phyloP scores from a whole-genome alignment of 2,329 filamentous ascomycete species.

The Pyrenophora graminea region DNA sequence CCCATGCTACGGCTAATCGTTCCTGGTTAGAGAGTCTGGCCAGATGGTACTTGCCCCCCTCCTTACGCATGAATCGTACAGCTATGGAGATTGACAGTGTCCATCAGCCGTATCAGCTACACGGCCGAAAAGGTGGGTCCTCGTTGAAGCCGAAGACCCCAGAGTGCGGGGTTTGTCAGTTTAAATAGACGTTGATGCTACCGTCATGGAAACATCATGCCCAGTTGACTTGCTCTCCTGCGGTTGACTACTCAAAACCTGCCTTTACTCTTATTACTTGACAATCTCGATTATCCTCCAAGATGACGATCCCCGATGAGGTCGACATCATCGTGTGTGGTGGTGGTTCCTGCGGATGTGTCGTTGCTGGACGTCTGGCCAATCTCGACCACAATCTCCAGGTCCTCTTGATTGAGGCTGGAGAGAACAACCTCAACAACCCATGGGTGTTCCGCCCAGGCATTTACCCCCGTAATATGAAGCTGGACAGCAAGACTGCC shows the following conservation, averaged over 20 bases:
- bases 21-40: slow-evolving; percentile 13
- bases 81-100: slow-evolving; percentile 19
- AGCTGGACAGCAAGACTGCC: slow-evolving; percentile 78
- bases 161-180: slow-evolving; percentile 38
- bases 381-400: slow-evolving; percentile 75
- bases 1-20: slow-evolving; percentile 13
- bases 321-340: slow-evolving; percentile 81
- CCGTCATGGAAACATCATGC: slow-evolving; percentile 16
- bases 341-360: slow-evolving; percentile 67
- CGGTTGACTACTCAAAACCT: slow-evolving; percentile 18
- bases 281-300: slow-evolving; percentile 14
- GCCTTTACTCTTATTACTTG: slow-evolving; percentile 4
- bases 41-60: slow-evolving; percentile 31
- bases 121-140: slow-evolving; percentile 27
- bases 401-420: slow-evolving; percentile 71
- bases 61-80: slow-evolving; percentile 24
- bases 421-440: slow-evolving; percentile 76
- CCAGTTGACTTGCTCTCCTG: slow-evolving; percentile 41
- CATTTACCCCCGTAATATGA: slow-evolving; percentile 79
- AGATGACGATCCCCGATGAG: slow-evolving; percentile 71
- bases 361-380: slow-evolving; percentile 63
- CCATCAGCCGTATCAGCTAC: slow-evolving; percentile 17
- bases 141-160: slow-evolving; percentile 29
- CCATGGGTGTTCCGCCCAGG: slow-evolving; percentile 76
- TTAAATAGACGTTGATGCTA: slow-evolving; percentile 32